These are phyloP conservation scores for Sicyos baderoa DNA, from an alignment of 306 rosid genomes.

Conservation along the genomic window DNA sequence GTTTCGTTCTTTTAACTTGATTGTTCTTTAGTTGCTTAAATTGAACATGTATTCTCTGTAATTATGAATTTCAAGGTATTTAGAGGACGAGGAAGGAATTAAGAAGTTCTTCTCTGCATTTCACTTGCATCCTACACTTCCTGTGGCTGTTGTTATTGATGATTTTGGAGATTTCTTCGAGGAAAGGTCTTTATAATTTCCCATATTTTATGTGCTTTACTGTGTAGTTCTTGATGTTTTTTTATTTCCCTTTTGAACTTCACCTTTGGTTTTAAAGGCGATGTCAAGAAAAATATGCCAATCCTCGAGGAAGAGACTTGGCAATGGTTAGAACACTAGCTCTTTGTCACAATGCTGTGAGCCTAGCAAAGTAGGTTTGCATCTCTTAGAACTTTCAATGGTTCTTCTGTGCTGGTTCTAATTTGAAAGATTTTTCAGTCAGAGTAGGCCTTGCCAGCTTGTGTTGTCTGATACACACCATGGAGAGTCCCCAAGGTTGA, in stretches of 20 bases:
- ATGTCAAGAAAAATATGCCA: slow-evolving; percentile 60
- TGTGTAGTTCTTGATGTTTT: background rate
- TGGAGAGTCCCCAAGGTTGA: slow-evolving; percentile 69
- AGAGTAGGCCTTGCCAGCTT: slow-evolving; percentile 65
- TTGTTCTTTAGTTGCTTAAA: background rate
- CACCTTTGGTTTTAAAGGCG: slow-evolving; percentile 30
- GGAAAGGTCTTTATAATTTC: slow-evolving; percentile 34
- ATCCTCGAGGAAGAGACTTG: slow-evolving; percentile 66
- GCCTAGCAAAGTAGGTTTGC: slow-evolving; percentile 58
- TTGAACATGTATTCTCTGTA: slow-evolving; percentile 3
- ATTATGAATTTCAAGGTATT: slow-evolving; percentile 38
- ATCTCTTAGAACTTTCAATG: background rate
- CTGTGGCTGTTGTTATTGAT: slow-evolving; percentile 60
- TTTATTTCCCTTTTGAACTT: background rate
- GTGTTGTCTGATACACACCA: slow-evolving; percentile 69
- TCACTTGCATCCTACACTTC: slow-evolving; percentile 55
- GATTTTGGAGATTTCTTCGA: slow-evolving; percentile 77
- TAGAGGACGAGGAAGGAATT: slow-evolving; percentile 65
- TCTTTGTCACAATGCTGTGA: slow-evolving; percentile 64
- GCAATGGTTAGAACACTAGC: slow-evolving; percentile 85
- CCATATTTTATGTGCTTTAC: background rate
- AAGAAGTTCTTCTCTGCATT: slow-evolving; percentile 82
- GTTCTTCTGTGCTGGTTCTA: background rate
- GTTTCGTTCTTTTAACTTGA: background rate
- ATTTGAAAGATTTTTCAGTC: slow-evolving; percentile 25